phyloP scores from a whole-genome alignment of 768 basidiomycete genomes.

The Hypholoma fasciculare region DNA sequence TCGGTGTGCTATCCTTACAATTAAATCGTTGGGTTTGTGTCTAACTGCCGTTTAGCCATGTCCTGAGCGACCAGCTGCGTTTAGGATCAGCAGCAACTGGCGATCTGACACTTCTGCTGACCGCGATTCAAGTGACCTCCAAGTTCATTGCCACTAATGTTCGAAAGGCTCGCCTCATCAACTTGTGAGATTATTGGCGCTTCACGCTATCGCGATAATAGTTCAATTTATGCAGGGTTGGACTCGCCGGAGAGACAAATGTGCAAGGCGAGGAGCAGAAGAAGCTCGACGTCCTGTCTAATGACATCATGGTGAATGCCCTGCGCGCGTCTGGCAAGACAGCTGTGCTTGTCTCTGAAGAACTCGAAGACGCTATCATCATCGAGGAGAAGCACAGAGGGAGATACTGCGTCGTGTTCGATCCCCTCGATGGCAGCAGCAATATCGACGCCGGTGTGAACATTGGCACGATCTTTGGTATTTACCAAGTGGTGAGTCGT shows the following conservation, averaged over 20 bases:
- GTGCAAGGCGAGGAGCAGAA: constrained; percentile 99
- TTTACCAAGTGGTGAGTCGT: constrained; percentile 82
- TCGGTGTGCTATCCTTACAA: constrained; percentile 48
- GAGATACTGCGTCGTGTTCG: constrained; percentile 97
- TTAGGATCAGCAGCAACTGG: constrained; percentile 85
- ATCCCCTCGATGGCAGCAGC: constrained; percentile 94
- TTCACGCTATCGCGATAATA: constrained; percentile 3
- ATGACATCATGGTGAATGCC: constrained; percentile 99
- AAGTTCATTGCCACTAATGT: constrained; percentile 99
- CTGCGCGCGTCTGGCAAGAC: constrained; percentile 96
- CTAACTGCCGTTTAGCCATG: constrained; percentile 57
- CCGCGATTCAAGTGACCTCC: constrained; percentile 93
- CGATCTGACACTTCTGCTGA: constrained; percentile 91
- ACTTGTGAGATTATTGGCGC: constrained; percentile 65
- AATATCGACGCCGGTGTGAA: constrained; percentile 99
- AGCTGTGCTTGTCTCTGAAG: constrained; percentile 95
- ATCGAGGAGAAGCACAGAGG: constrained; percentile 81
- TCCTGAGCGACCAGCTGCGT: constrained; percentile 82
- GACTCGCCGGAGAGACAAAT: constrained; percentile 94
- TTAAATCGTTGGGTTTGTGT: constrained; percentile 1
- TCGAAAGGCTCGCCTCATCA: constrained; percentile 94
- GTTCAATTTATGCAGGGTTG: constrained; percentile 61
- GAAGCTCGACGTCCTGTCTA: constrained; percentile 96
- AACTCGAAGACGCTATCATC: constrained; percentile 89
- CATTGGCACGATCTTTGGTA: constrained; percentile 96